phyloP scores from a whole-genome alignment of 2,329 filamentous ascomycete species.

The Magnaporthiopsis poae region DNA sequence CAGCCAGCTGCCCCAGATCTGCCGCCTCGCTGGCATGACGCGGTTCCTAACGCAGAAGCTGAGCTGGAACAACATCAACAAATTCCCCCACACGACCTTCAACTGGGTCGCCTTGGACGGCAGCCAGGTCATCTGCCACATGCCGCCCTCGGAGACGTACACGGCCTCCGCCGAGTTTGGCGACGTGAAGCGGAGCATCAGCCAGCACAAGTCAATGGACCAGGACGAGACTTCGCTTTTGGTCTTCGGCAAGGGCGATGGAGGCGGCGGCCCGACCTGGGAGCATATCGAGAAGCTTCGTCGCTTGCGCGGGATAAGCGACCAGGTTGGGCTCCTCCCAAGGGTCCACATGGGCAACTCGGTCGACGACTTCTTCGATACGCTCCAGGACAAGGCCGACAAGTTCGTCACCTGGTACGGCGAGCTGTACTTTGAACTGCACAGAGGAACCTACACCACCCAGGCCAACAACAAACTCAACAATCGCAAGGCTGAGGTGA shows the following conservation, averaged over 20 bases:
- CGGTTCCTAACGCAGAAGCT: conserved; percentile 97
- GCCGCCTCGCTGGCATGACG: conserved; percentile 86
- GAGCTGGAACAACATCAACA: conserved; percentile 99
- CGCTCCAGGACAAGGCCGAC: conserved; percentile 66
- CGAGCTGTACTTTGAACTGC: conserved; percentile 94
- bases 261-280: conserved; percentile 88
- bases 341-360: conserved; percentile 80
- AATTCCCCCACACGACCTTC: conserved; percentile 96
- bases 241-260: conserved; percentile 93
- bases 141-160: conserved; percentile 92
- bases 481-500: conserved; percentile 75
- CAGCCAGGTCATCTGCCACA: conserved; percentile 93
- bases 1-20: conserved; percentile 85
- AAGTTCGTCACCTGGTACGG: conserved; percentile 93
- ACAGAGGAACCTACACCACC: conserved; percentile 93
- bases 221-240: conserved; percentile 83
- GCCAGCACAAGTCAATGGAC: conserved; percentile 90
- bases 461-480: conserved; percentile 95
- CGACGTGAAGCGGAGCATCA: conserved; percentile 79
- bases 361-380: conserved; percentile 89
- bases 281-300: conserved; percentile 90
- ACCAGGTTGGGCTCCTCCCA: conserved; percentile 73
- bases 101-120: conserved; percentile 96
- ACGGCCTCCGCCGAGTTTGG: conserved; percentile 91
- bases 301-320: conserved; percentile 81